A percentile compares a stretch with the other conserved stretches of the same genome.
Conservation (phyloP, 352 stramenopile genomes). For the Halophytophthora polymorphica region DNA sequence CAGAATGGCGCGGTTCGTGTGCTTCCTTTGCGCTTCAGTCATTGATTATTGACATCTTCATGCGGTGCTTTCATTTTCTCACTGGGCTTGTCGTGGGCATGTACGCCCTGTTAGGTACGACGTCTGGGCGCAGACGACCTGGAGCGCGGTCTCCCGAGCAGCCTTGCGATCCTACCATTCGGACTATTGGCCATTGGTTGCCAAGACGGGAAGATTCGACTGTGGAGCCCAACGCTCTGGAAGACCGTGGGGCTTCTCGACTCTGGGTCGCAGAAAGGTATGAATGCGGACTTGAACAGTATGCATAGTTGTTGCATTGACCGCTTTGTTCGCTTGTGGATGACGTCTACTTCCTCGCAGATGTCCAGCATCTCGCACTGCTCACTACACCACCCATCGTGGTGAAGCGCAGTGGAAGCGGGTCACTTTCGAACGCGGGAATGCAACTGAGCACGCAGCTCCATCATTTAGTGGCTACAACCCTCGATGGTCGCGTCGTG, state of each 20-base stretch:
- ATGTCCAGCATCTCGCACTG: constrained; percentile 69
- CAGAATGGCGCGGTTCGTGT: constrained; percentile 44
- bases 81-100: background rate
- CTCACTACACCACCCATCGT: constrained; percentile 41
- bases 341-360: constrained; percentile 10
- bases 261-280: constrained; percentile 49
- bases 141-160: constrained; percentile 53
- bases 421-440: constrained; percentile 17
- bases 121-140: constrained; percentile 50
- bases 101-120: constrained; percentile 15
- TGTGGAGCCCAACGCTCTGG: constrained; percentile 60
- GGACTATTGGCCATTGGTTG: constrained; percentile 72
- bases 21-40: background rate
- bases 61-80: background rate
- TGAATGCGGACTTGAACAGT: background rate
- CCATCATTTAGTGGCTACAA: constrained; percentile 52
- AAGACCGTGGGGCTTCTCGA: constrained; percentile 66
- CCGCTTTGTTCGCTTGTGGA: background rate
- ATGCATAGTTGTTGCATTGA: background rate
- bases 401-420: constrained; percentile 31
- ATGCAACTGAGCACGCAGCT: constrained; percentile 28
- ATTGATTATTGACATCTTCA: background rate
- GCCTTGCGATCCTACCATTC: constrained; percentile 54
- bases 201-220: constrained; percentile 69
- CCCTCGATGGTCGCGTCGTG: constrained; percentile 55